A percentile compares a stretch with the other conserved stretches of the same genome.
These are phyloP conservation scores for Zymoseptoria pseudotritici DNA, from an alignment of 2,329 filamentous ascomycete genomes.

Conservation along the genomic window DNA sequence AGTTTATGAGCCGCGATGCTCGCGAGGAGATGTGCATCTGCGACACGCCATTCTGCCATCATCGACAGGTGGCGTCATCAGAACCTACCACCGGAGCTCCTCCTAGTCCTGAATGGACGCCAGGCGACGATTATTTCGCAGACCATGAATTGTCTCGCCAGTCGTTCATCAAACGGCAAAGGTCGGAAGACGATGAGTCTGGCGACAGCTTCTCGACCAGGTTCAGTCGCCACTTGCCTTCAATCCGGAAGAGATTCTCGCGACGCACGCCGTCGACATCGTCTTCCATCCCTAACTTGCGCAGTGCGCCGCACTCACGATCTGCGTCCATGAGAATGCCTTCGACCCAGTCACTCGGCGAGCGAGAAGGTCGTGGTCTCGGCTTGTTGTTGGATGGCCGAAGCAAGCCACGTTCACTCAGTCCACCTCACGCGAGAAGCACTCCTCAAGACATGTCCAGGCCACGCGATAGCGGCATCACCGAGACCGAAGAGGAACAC, in stretches of 20 bases:
- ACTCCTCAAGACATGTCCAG: slow-evolving; percentile 6
- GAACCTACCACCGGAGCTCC: slow-evolving; percentile 1
- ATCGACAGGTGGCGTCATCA: slow-evolving; percentile 32
- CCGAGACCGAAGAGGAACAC: slow-evolving; percentile 35
- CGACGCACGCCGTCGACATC: slow-evolving; percentile 37
- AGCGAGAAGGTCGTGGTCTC: background rate
- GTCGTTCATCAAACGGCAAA: slow-evolving; percentile 49
- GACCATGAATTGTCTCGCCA: slow-evolving; percentile 39
- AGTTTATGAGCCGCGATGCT: slow-evolving; percentile 33
- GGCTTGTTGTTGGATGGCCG: slow-evolving; percentile 24
- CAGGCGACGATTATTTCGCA: slow-evolving; percentile 52
- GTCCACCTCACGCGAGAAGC: slow-evolving; percentile 11
- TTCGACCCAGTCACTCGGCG: slow-evolving; percentile 54
- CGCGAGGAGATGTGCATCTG: slow-evolving; percentile 59
- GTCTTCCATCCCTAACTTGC: slow-evolving; percentile 20
- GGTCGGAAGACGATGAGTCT: slow-evolving; percentile 48
- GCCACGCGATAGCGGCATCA: slow-evolving; percentile 16
- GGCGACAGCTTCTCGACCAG: slow-evolving; percentile 57
- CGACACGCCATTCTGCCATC: slow-evolving; percentile 53
- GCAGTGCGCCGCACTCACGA: slow-evolving; percentile 29
- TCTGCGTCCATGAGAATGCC: slow-evolving; percentile 70
- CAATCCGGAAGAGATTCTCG: slow-evolving; percentile 49
- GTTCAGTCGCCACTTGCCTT: slow-evolving; percentile 45
- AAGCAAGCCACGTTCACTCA: slow-evolving; percentile 13
- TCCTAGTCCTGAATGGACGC: slow-evolving; percentile 23